Conservation (phyloP, 1,139 yeast species). For the Pichia sp. region DNA sequence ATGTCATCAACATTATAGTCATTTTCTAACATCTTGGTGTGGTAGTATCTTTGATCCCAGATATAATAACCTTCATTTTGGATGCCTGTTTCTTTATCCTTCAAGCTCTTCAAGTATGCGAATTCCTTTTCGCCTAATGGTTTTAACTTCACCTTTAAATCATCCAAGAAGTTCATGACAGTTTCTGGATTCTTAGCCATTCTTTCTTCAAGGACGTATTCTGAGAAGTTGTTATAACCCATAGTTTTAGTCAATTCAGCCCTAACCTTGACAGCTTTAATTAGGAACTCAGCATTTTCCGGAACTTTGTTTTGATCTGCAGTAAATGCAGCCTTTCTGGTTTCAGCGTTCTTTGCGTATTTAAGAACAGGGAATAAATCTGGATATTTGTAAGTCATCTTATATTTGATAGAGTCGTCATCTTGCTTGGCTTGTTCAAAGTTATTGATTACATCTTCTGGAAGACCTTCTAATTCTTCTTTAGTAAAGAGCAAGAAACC, state of each 20-base stretch:
- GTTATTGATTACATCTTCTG: conserved; percentile 57
- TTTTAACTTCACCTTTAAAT: conserved; percentile 54
- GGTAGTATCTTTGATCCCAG: conserved; percentile 75
- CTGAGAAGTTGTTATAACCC: conserved; percentile 68
- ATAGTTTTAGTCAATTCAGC: conserved; percentile 58
- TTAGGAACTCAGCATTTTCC: conserved; percentile 57
- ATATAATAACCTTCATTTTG: conserved; percentile 49
- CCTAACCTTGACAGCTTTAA: conserved; percentile 59
- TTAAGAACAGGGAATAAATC: conserved; percentile 76
- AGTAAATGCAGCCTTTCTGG: conserved; percentile 62
- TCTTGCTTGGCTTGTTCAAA: conserved; percentile 46
- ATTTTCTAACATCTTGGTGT: conserved; percentile 60
- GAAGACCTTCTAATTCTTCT: conserved; percentile 74
- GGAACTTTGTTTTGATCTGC: conserved; percentile 69
- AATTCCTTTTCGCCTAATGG: conserved; percentile 61
- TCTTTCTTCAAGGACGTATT: conserved; percentile 67
- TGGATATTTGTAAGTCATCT: conserved; percentile 80
- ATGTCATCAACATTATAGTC: conserved; percentile 71
- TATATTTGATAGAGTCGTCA: conserved; percentile 44
- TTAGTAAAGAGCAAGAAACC: conserved; percentile 56
- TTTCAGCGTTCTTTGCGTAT: conserved; percentile 59
- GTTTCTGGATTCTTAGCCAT: conserved; percentile 71
- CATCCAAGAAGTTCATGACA: conserved; percentile 60
- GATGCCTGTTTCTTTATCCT: conserved; percentile 45
- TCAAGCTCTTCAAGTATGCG: conserved; percentile 47